phyloP scores from a whole-genome alignment of 495 filamentous ascomycete genomes.

The Aspergillus panamensis region DNA sequence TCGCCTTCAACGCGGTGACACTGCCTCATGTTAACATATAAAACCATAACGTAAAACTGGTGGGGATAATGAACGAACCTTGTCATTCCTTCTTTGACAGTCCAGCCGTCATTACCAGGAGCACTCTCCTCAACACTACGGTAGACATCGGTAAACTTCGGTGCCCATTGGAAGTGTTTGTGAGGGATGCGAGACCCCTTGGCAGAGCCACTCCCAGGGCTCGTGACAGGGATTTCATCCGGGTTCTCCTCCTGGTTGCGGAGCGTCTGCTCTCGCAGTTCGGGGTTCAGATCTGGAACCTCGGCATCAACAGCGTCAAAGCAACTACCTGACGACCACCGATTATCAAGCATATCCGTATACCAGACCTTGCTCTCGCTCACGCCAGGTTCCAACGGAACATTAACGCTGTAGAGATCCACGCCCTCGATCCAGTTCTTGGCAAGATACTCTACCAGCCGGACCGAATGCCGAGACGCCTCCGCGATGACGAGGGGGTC shows the following conservation, averaged over 20 bases:
- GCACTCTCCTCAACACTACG: conserved; percentile 72
- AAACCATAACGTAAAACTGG: background rate
- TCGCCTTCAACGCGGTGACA: conserved; percentile 85
- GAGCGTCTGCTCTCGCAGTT: conserved; percentile 59
- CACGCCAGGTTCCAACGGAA: conserved; percentile 71
- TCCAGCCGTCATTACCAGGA: conserved; percentile 94
- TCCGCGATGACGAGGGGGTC: conserved; percentile 72
- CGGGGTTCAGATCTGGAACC: conserved; percentile 38
- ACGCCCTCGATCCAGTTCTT: conserved; percentile 70
- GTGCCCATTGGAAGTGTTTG: conserved; percentile 93
- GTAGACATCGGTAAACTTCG: conserved; percentile 80
- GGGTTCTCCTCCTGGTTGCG: conserved; percentile 55
- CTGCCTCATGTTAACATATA: conserved; percentile 41
- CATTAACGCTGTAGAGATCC: conserved; percentile 84
- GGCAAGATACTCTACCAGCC: conserved; percentile 72
- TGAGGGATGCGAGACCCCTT: conserved; percentile 51
- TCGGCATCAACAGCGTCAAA: conserved; percentile 65
- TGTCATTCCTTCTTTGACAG: conserved; percentile 79
- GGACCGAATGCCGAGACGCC: conserved; percentile 65
- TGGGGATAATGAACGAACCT: conserved; percentile 55
- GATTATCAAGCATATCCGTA: conserved; percentile 82
- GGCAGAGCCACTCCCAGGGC: conserved; percentile 12
- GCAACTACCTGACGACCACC: conserved; percentile 76
- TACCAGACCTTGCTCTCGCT: conserved; percentile 67
- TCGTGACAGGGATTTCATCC: conserved; percentile 23